Base-by-base conservation (phyloP, 805 yeast species). In the Candida morakotiae region DNA sequence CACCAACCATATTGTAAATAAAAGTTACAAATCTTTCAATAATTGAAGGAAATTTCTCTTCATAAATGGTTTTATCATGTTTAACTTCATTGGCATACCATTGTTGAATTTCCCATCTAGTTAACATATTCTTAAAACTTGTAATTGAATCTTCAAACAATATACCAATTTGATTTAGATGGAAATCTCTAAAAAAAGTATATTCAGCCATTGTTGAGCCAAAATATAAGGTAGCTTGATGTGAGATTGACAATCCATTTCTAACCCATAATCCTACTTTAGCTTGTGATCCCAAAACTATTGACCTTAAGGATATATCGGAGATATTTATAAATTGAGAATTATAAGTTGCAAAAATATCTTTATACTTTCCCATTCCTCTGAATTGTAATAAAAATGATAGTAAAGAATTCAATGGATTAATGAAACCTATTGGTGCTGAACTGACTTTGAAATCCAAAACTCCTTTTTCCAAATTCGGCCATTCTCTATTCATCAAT, bases 241-340 rank as follows among this genome's bases (percentile, higher is more conserved):
- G 65, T 3, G 76, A 55, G 2, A 71, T 74, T 5, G 74, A 67
- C 36, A 64, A 51, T 15, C 93, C 93, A 49, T 83, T 83, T 59
- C 91, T 71, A 2, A 83, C 73, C 93, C 93, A 83, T 43, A 75
- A 77, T 1, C 84, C 84, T 1, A 74, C 61, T 23, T 71, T 71
- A 2, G 81, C 74, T 49, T 83, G 91, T 3, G 80, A 60, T 14
- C 75, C 69, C 21, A 82, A 60, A 1, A 81, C 87, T 22, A 79
- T 61, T 11, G 81, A 71, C 52, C 83, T 69, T 34, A 83, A 53
- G 0, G 83, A 69, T 35, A 71, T 64, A 53, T 81, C 87, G 0
- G 83, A 67, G 13, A 79, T 64, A 3, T 55, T 54, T 37, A 73
- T 46, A 20, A 40, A 33, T 14, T 22, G 6, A 7, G 26, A 18